These are phyloP conservation scores for Rutstroemia sp. DNA, from an alignment of 2,329 filamentous ascomycete genomes.

Conservation along the genomic window DNA sequence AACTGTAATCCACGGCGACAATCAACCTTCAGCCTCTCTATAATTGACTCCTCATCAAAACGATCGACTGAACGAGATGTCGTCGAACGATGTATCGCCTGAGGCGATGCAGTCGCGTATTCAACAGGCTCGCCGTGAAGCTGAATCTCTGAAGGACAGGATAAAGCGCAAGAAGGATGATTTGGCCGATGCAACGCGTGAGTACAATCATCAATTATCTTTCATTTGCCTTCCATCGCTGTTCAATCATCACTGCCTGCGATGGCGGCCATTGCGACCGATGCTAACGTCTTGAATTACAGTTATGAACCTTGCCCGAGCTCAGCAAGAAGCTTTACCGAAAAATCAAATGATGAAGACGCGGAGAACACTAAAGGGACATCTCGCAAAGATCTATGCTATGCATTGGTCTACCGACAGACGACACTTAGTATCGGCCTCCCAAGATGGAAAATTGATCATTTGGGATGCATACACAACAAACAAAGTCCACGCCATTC, in stretches of 20 bases:
- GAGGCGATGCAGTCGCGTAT: conserved; percentile 89
- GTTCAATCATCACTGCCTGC: background rate
- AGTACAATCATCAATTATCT: conserved; percentile 36
- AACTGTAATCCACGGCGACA: background rate
- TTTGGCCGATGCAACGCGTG: conserved; percentile 94
- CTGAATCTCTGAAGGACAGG: conserved; percentile 93
- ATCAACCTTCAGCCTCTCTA: no score
- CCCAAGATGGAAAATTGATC: conserved; percentile 98
- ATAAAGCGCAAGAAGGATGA: conserved; percentile 99
- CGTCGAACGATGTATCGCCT: conserved; percentile 53
- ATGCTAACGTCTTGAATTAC: conserved; percentile 20
- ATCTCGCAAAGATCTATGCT: conserved; percentile 98
- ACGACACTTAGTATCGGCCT: conserved; percentile 93
- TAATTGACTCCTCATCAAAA: conserved; percentile 13
- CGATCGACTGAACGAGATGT: conserved; percentile 21
- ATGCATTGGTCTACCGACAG: conserved; percentile 99
- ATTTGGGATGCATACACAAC: conserved; percentile 99
- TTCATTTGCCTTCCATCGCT: background rate
- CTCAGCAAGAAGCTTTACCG: conserved; percentile 86
- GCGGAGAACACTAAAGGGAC: conserved; percentile 92
- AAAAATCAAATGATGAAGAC: conserved; percentile 93
- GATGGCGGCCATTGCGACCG: background rate
- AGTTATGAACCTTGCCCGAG: conserved; percentile 90
- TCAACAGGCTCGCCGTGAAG: conserved; percentile 88
- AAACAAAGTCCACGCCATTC: conserved; percentile 98